These are phyloP conservation scores for Thelephora ganbajun DNA, from an alignment of 768 basidiomycete species.

Conservation along the genomic window DNA sequence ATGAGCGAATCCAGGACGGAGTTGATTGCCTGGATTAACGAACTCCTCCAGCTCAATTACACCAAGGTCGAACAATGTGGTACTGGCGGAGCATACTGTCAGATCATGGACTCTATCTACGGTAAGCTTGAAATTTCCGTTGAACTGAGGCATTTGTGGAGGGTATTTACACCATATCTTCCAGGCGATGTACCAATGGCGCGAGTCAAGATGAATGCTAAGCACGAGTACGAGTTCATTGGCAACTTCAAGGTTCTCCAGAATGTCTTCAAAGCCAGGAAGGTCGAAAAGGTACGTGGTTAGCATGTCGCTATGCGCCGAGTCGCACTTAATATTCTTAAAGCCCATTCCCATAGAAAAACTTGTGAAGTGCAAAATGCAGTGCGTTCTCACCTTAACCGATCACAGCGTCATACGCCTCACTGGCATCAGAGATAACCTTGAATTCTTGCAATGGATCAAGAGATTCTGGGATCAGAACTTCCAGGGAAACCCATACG, in stretches of 20 bases:
- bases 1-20: slow-evolving; percentile 78
- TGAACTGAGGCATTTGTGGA: neutral
- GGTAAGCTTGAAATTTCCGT: slow-evolving; percentile 30
- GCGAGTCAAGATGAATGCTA: slow-evolving; percentile 92
- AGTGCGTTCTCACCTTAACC: slow-evolving; percentile 38
- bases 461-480: slow-evolving; percentile 93
- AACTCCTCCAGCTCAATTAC: slow-evolving; percentile 81
- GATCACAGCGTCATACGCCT: slow-evolving; percentile 1
- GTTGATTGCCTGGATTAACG: slow-evolving; percentile 86
- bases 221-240: slow-evolving; percentile 90
- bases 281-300: slow-evolving; percentile 76
- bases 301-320: neutral
- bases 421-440: slow-evolving; percentile 59
- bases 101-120: slow-evolving; percentile 90
- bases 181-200: slow-evolving; percentile 83
- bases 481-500: slow-evolving; percentile 79
- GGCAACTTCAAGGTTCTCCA: slow-evolving; percentile 95
- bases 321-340: neutral
- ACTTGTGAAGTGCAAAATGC: slow-evolving; percentile 98
- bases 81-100: slow-evolving; percentile 86
- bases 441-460: slow-evolving; percentile 97
- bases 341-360: slow-evolving; percentile 94
- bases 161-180: neutral
- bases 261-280: slow-evolving; percentile 79
- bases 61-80: slow-evolving; percentile 91